Evolutionary conservation across 352 stramenopile species (phyloP), one percentile per base, ranked within the genome.

Genomic region (Globisporangium spiculum): DNA sequence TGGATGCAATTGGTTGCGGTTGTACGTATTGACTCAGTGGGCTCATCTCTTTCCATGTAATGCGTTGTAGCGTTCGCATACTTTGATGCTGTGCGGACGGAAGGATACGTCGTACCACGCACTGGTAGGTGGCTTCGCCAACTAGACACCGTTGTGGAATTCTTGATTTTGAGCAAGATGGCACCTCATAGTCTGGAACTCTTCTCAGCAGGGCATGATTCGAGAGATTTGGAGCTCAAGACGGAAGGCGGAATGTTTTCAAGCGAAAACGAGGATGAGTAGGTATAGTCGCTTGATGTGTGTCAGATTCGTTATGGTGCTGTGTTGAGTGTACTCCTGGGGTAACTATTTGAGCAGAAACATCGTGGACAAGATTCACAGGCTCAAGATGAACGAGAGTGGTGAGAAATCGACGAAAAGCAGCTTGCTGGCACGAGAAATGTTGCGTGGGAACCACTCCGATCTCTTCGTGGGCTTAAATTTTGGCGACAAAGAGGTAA

Each of bases 81-180:
- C 72, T 83, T 83, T 27, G 76, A 83, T 54, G 76, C 74, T 1
- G 69, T 66, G 22, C 68, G 77, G n/a, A 78, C 58, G 9, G 67
- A 73, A 2, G 76, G 74, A 50, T 81, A 83, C 52, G 59, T 72
- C 24, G 50, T 22, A 20, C 12, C 60, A 14, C 50, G 26, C 10
- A 4, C 12, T 48, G 65, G 65, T 70, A 34, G 1, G 36, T 32
- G 12, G 6, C 18, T 27, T 2, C 16, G 9, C 7, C 34, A 22
- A 30, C 12, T 3, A 4, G 6, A 8, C 8, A 22, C 16, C 38
- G 22, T 32, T 14, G n/a, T 34, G 36, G 16, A 20, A 9, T 50
- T 20, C 44, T 50, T 52, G 5, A 7, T 12, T 22, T 18, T 16
- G 24, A 53, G 5, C 7, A 14, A 63, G 3, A 46, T 22, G 27